Conservation (phyloP, 176 grass and related monocot genomes). For the Poa annua region DNA sequence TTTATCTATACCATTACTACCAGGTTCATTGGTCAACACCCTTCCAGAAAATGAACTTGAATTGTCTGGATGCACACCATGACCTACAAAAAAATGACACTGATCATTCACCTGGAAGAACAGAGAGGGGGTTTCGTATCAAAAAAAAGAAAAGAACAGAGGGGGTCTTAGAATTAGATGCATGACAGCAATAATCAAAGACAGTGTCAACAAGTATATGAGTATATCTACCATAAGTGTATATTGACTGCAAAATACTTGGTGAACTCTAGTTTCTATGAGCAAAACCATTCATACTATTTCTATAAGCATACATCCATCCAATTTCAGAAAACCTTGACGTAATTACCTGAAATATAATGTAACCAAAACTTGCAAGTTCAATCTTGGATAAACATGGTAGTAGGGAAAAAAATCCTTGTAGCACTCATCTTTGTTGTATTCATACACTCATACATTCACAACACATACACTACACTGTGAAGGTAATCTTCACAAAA, state of each 20-base stretch:
- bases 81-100: neutral
- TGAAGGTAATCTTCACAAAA: slow-evolving; percentile 23
- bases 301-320: neutral
- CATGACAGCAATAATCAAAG: neutral
- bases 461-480: neutral
- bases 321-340: slow-evolving; percentile 3
- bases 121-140: too few relatives aligned
- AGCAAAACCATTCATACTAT: neutral
- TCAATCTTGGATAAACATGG: slow-evolving; percentile 24
- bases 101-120: neutral
- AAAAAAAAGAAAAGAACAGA: too few relatives aligned
- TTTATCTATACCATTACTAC: neutral
- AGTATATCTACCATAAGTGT: neutral
- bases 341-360: slow-evolving; percentile 6
- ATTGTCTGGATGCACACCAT: neutral
- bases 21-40: neutral
- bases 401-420: slow-evolving; percentile 14
- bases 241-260: neutral
- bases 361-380: slow-evolving; percentile 8
- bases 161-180: neutral
- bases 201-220: neutral
- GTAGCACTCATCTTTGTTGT: neutral
- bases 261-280: neutral
- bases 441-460: neutral
- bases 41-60: slow-evolving; percentile 16